Conservation (phyloP, 345 rosid genomes). For the Salix viminalis region DNA sequence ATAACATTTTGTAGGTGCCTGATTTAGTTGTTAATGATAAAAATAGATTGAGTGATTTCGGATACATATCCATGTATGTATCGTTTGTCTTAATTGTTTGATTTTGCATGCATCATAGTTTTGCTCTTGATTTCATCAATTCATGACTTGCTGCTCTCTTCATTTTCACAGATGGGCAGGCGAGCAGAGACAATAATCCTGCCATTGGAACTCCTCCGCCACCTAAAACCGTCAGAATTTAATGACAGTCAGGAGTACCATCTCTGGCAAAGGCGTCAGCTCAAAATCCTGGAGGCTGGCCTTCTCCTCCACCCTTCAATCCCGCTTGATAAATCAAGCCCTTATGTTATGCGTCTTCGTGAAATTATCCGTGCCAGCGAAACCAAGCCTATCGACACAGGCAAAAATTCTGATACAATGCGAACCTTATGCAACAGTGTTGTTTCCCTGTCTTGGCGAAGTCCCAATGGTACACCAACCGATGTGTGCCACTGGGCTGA, state of each 20-base stretch:
- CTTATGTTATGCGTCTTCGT: conserved; percentile 49
- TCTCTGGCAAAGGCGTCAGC: conserved; percentile 77
- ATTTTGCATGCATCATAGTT: not conserved
- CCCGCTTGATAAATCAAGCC: conserved; percentile 58
- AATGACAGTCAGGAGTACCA: conserved; percentile 66
- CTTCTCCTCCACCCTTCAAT: conserved; percentile 68
- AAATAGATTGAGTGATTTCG: too few species aligned
- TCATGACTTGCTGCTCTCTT: not conserved
- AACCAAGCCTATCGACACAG: conserved; percentile 48
- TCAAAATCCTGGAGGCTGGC: conserved; percentile 70
- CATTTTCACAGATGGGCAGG: conserved; percentile 54
- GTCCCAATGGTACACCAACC: conserved; percentile 48
- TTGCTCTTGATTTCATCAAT: not conserved
- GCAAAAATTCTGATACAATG: conserved; percentile 70
- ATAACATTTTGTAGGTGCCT: not conserved
- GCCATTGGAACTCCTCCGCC: conserved; percentile 85
- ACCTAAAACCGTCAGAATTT: conserved; percentile 73
- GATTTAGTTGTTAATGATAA: too few species aligned
- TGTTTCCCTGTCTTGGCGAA: conserved; percentile 71
- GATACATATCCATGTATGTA: not conserved
- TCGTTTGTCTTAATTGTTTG: not conserved
- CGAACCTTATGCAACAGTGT: conserved; percentile 59
- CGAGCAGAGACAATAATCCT: conserved; percentile 81
- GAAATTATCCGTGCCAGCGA: conserved; percentile 52
- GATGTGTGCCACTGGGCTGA: conserved; percentile 97